A percentile compares a stretch with the other conserved stretches of the same genome.
phyloP scores from a whole-genome alignment of 148 eudicot species.

The Diospyros kaki region DNA sequence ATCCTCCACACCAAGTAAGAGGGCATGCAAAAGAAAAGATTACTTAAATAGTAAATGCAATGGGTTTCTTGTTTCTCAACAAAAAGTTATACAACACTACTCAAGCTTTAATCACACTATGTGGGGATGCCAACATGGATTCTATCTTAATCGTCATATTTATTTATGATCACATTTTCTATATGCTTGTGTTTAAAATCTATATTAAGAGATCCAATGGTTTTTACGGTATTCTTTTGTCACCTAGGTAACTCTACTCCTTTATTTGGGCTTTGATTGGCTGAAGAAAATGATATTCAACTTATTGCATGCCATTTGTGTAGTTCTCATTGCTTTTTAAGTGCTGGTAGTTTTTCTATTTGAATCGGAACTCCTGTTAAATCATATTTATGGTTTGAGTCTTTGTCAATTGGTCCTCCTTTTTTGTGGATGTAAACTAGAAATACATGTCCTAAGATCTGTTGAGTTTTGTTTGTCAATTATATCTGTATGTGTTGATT shows the following conservation, averaged over 20 bases:
- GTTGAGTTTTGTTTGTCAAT: neutral
- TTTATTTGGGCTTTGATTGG: too few species aligned
- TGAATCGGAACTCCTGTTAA: neutral
- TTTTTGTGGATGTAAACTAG: neutral
- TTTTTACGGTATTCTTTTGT: too few species aligned
- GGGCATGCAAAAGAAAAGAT: neutral
- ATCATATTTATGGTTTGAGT: constrained; percentile 6
- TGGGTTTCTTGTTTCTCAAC: too few species aligned
- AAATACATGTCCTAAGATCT: neutral
- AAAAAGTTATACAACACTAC: too few species aligned
- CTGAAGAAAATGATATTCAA: too few species aligned
- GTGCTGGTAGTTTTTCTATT: neutral
- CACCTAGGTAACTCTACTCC: too few species aligned
- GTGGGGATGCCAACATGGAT: too few species aligned
- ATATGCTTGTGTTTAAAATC: too few species aligned
- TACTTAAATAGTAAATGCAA: neutral
- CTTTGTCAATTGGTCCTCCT: neutral
- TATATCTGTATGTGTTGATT: neutral
- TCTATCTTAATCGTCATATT: too few species aligned
- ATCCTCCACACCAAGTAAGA: neutral
- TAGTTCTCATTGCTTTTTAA: neutral
- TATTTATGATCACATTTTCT: too few species aligned
- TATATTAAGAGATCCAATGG: too few species aligned
- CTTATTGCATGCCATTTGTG: neutral
- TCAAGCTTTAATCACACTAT: too few species aligned